phyloP scores from a whole-genome alignment of 495 filamentous ascomycete species.

The Copromyces sp. region DNA sequence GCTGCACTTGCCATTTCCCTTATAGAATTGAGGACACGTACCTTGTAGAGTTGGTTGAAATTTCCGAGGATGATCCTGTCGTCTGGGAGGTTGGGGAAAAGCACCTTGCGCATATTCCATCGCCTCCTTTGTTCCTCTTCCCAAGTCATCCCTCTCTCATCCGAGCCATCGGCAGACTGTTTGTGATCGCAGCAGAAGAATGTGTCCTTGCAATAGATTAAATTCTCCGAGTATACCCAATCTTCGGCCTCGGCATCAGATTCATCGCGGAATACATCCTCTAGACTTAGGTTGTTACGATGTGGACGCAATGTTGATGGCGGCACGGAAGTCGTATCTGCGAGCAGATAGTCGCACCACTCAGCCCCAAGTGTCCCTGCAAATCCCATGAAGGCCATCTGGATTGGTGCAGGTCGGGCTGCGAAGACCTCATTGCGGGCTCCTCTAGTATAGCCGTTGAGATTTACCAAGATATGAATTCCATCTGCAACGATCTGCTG shows the following conservation, averaged over 20 bases:
- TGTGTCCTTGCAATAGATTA: conserved; percentile 87
- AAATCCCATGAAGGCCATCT: conserved; percentile 99
- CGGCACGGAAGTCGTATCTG: conserved; percentile 81
- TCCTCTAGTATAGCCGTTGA: conserved; percentile 95
- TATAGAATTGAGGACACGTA: conserved; percentile 29
- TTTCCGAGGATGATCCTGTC: conserved; percentile 90
- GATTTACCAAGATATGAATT: conserved; percentile 92
- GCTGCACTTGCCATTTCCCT: not conserved
- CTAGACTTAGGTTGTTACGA: conserved; percentile 60
- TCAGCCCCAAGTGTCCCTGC: conserved; percentile 93
- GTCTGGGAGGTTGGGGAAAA: conserved; percentile 78
- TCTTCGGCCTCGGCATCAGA: conserved; percentile 52
- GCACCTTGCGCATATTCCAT: conserved; percentile 90
- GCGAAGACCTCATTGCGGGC: conserved; percentile 98
- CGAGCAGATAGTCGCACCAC: conserved; percentile 97
- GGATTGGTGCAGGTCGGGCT: conserved; percentile 86
- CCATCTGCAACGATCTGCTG: conserved; percentile 83
- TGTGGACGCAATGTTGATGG: conserved; percentile 68
- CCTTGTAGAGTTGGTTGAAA: conserved; percentile 99
- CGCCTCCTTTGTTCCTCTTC: conserved; percentile 72
- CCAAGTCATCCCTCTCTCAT: conserved; percentile 61
- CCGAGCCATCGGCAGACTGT: conserved; percentile 75
- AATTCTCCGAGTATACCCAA: conserved; percentile 97
- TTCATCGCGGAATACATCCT: conserved; percentile 60
- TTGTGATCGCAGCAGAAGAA: conserved; percentile 99